A percentile compares a stretch with the other conserved stretches of the same genome.
phyloP scores from a whole-genome alignment of 2,329 filamentous ascomycete genomes.

The Stemphylium vesicarium region DNA sequence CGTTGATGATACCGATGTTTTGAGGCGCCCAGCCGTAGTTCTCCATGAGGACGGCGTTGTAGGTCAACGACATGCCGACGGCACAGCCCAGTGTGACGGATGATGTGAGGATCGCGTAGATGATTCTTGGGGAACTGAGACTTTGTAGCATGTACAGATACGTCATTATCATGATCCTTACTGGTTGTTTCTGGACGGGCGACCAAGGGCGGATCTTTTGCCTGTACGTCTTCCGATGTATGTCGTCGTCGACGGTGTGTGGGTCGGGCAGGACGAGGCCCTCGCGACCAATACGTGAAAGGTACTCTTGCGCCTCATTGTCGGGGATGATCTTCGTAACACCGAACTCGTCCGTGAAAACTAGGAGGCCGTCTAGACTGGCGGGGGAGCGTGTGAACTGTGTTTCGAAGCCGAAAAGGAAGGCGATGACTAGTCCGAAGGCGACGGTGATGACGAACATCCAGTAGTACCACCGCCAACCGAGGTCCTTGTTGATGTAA shows the following conservation, averaged over 20 bases:
- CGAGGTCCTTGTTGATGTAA: not conserved
- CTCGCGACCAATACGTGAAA: not conserved
- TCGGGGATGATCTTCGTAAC: not conserved
- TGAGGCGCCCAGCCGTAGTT: too few relatives aligned
- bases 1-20: too few relatives aligned
- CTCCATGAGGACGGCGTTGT: too few relatives aligned
- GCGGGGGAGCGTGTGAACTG: not conserved
- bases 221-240: not conserved
- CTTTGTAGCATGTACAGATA: conserved; percentile 4
- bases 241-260: not conserved
- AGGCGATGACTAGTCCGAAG: not conserved
- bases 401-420: not conserved
- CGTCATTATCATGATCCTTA: not conserved
- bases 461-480: conserved; percentile 7
- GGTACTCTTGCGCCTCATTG: not conserved
- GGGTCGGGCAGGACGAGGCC: not conserved
- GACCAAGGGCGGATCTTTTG: not conserved
- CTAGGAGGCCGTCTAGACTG: not conserved
- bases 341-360: not conserved
- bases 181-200: not conserved
- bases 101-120: too few relatives aligned
- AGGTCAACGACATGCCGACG: too few relatives aligned
- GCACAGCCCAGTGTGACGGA: too few relatives aligned
- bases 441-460: not conserved
- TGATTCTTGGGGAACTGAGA: too few relatives aligned